Evolutionary conservation across 306 rosid species (phyloP).

Genomic region (Abrus precatorius): DNA sequence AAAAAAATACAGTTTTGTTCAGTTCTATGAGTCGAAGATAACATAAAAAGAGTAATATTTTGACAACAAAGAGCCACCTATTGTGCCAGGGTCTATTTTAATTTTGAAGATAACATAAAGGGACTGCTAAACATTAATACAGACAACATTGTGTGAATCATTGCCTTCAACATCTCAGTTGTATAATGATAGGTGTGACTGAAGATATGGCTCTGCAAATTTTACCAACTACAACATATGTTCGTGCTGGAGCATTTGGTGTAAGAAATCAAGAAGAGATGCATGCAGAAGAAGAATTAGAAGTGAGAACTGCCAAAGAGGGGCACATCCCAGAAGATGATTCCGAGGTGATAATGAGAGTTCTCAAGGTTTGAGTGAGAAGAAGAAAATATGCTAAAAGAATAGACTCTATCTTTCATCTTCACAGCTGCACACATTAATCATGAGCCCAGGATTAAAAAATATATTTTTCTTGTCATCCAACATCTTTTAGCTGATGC

Average conservation of each 20-base stretch:
- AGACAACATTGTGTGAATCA: background rate
- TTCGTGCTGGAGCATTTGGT: background rate
- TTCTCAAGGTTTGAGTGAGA: conserved; percentile 46
- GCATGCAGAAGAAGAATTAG: background rate
- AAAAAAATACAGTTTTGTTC: no score
- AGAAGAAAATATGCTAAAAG: background rate
- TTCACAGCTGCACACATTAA: background rate
- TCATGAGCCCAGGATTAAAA: background rate
- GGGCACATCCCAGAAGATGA: conserved; percentile 1
- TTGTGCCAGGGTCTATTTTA: no score
- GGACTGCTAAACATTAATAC: background rate
- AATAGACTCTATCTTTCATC: background rate
- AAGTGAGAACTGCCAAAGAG: background rate
- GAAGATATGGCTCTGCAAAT: background rate
- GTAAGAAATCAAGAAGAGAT: conserved; percentile 6
- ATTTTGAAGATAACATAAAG: no score
- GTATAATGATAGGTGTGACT: background rate
- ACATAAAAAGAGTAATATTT: no score
- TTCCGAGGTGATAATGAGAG: background rate
- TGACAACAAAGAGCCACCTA: no score
- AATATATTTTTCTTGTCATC: background rate
- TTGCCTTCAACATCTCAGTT: background rate
- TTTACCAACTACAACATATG: background rate
- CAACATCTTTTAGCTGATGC: background rate
- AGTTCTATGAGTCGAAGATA: no score